Evolutionary conservation across 2,329 filamentous ascomycete species (phyloP).

Genomic region (Claviceps purpurea): DNA sequence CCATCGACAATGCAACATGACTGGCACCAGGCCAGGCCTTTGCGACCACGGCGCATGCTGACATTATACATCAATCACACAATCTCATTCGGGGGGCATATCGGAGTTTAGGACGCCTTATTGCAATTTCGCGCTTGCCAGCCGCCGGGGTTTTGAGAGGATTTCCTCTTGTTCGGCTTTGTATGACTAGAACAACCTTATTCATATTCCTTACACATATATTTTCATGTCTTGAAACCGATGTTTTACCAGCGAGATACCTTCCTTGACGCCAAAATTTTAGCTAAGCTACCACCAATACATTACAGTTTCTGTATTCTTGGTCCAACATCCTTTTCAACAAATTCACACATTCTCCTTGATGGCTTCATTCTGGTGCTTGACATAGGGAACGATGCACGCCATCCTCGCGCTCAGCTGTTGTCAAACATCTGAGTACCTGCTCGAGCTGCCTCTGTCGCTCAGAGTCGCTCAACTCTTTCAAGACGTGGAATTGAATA

Average conservation of each 20-base stretch:
- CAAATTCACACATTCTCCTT: background rate
- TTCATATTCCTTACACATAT: background rate
- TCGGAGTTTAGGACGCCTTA: constrained; percentile 16
- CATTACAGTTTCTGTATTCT: background rate
- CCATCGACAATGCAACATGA: background rate
- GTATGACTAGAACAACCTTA: background rate
- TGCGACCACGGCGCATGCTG: background rate
- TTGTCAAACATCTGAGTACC: background rate
- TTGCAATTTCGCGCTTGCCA: background rate
- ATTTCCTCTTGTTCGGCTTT: background rate
- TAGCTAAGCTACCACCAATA: constrained; percentile 3
- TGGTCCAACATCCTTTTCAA: background rate
- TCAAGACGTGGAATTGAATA: background rate
- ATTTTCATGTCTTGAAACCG: background rate
- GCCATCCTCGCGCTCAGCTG: background rate
- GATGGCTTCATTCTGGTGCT: background rate
- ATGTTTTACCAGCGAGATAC: background rate
- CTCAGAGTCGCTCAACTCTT: background rate
- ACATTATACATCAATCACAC: constrained; percentile 15
- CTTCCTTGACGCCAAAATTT: background rate
- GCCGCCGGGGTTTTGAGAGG: background rate
- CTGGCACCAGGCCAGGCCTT: background rate
- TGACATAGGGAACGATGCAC: background rate
- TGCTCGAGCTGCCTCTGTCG: background rate
- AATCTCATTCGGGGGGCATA: constrained; percentile 9